Evolutionary conservation across 306 rosid species (phyloP), one percentile per base, ranked within the genome.

Genomic region (Dicorynia guianensis): DNA sequence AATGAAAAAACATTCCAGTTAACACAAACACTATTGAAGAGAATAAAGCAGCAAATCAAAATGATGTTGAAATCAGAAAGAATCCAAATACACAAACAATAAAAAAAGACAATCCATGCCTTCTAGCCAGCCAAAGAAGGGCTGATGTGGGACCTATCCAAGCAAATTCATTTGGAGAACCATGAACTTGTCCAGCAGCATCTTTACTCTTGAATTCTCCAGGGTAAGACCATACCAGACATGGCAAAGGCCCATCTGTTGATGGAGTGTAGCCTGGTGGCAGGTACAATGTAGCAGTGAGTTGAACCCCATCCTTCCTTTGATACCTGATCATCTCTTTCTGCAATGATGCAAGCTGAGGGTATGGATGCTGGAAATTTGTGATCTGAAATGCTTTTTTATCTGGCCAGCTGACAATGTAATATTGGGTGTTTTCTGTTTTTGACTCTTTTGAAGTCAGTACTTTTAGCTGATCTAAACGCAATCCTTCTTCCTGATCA

Each of bases 141-240:
- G 98, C 86, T 19, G 99, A 92, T 63, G 99, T 95, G 60, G 99
- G 72, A 60, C 99, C 99, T 69, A 95, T 92, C 65, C 99, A 92
- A 38, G 99, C 89, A 89, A 95, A 95, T 85, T 92, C 98, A 90
- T 95, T 95, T 4, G 99, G 99, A 78, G 99, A 95, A 67, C 98
- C 96, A 63, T 97, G 97, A 76, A 95, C 99, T 81, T 95, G 99
- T 73, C 99, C 93, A 55, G 99, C 99, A 66, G 99, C 99, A 69
- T 92, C 98, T 86, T 95, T 95, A 85, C 99, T 95, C 82, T 95
- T 95, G 81, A 95, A 95, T 69, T 95, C 99, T 58, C 99, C 99
- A 11, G 99, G 99, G 66, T 95, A 95, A 71, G 99, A 95, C 99
- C 99, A 95, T 71, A 95, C 76, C 86, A 95, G 78, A 82, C 99